Base-by-base conservation (phyloP, 768 basidiomycete genomes). In the Candolleomyces efflorescens region DNA sequence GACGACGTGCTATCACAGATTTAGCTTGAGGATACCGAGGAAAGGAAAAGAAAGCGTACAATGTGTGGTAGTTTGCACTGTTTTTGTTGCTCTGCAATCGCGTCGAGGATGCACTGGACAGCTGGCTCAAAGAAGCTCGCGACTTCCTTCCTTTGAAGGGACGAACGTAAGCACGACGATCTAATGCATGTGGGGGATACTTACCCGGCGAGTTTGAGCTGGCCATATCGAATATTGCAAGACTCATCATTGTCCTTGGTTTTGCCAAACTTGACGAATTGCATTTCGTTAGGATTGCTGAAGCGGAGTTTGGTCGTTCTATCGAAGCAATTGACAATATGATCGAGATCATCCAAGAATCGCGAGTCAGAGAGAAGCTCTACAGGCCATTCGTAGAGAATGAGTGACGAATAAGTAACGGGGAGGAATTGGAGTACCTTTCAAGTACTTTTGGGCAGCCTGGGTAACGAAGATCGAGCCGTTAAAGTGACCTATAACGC, bases 191-290 rank as follows among this genome's bases (percentile, higher is more conserved):
- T 18, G n/a, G n/a, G 36, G 12, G 47, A 48, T 18, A 63, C 66
- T 20, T 17, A 70, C 73, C 74, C 71, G 6, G 58, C 17, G 3
- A 83, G 59, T 59, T 75, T 80, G 52, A 82, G 68, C 54, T 79
- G 77, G 3, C 82, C 82, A n/a, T 68, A 73, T 36, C 70, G 71
- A 61, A 82, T 82, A 41, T 70, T 71, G 46, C 68, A 68, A 0
- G 54, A 53, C 0, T 53, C 45, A 58, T 81, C 78, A 27, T 69
- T 72, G 58, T 81, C 78, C 27, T 63, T 66, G n/a, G 68, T 64
- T 7, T 67, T 69, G 12, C 79, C 81, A 54, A 82, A 81, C 55
- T 70, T 72, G 55, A 82, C 74, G 56, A 70, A 81, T 12, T 75
- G 72, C 12, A 74, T 69, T 36, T 78, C 74, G 3, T 60, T 47